These are phyloP conservation scores for Fonsecaea monophora DNA, from an alignment of 2,329 filamentous ascomycete genomes.

Conservation along the genomic window DNA sequence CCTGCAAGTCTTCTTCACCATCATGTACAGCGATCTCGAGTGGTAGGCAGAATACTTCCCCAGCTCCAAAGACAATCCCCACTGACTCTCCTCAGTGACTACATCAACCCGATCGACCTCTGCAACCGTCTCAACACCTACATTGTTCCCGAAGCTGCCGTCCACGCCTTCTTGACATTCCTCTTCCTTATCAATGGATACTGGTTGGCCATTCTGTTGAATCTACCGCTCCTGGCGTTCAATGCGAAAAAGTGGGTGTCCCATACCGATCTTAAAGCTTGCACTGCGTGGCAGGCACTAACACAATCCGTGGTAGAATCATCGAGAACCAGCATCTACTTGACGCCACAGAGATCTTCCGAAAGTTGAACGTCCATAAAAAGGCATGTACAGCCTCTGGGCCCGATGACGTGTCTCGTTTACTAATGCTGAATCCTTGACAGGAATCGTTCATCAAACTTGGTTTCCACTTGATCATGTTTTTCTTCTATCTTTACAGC, in stretches of 20 bases:
- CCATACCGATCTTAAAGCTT: neutral
- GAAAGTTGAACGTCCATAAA: slow-evolving; percentile 98
- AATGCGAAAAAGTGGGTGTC: slow-evolving; percentile 93
- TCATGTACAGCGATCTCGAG: slow-evolving; percentile 99
- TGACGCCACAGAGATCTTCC: slow-evolving; percentile 98
- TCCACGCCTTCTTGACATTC: slow-evolving; percentile 94
- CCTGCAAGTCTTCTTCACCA: slow-evolving; percentile 99
- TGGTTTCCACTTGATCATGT: slow-evolving; percentile 98
- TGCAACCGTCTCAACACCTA: slow-evolving; percentile 99
- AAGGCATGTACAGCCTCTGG: slow-evolving; percentile 66
- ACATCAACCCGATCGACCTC: slow-evolving; percentile 99
- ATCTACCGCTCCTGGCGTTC: slow-evolving; percentile 88
- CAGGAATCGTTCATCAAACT: slow-evolving; percentile 99
- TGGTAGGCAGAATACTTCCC: slow-evolving; percentile 69
- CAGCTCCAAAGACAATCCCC: neutral
- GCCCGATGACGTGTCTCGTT: neutral
- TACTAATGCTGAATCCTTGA: neutral
- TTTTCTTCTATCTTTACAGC: slow-evolving; percentile 99
- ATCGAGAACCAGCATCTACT: slow-evolving; percentile 95
- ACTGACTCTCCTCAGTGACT: slow-evolving; percentile 70
- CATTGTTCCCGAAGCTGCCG: slow-evolving; percentile 97
- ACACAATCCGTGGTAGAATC: slow-evolving; percentile 67
- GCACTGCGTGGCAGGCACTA: slow-evolving; percentile 8
- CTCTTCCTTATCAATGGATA: slow-evolving; percentile 98
- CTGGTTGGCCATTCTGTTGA: slow-evolving; percentile 91